Percentiles rank a stretch among this genome's conserved stretches.
These are phyloP conservation scores for Diaporthe aspalathi DNA, from an alignment of 2,329 filamentous ascomycete species.

Conservation along the genomic window DNA sequence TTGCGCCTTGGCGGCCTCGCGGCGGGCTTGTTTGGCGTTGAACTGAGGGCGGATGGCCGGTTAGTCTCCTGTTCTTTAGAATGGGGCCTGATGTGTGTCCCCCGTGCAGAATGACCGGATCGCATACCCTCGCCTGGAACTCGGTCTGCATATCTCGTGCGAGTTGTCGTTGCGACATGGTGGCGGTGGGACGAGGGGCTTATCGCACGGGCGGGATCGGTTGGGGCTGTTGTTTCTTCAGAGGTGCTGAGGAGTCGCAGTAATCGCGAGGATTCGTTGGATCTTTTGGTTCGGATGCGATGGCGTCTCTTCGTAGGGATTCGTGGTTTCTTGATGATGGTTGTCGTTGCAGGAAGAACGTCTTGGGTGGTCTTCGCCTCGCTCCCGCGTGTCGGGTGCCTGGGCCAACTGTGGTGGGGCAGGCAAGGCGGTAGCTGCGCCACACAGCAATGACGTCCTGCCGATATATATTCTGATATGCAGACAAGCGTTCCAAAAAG, in stretches of 20 bases:
- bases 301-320: neutral
- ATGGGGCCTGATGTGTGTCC: constrained; percentile 15
- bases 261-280: neutral
- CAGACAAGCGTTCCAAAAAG: too few relatives aligned
- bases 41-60: constrained; percentile 52
- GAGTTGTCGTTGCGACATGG: constrained; percentile 69
- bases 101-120: neutral
- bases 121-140: constrained; percentile 67
- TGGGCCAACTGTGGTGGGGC: constrained; percentile 14
- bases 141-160: constrained; percentile 72
- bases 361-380: constrained; percentile 11
- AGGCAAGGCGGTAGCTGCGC: constrained; percentile 31
- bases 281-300: neutral
- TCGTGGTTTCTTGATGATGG: constrained; percentile 22
- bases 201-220: neutral
- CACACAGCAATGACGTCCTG: constrained; percentile 29
- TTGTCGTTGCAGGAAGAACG: neutral
- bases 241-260: neutral
- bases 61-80: neutral
- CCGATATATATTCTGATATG: too few relatives aligned
- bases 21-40: constrained; percentile 71
- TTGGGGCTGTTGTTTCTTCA: neutral
- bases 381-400: constrained; percentile 1
- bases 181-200: constrained; percentile 41
- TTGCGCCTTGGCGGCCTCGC: constrained; percentile 69